Evolutionary conservation across 2,329 filamentous ascomycete species (phyloP).

Genomic region (Cladosporium cucumerinum): DNA sequence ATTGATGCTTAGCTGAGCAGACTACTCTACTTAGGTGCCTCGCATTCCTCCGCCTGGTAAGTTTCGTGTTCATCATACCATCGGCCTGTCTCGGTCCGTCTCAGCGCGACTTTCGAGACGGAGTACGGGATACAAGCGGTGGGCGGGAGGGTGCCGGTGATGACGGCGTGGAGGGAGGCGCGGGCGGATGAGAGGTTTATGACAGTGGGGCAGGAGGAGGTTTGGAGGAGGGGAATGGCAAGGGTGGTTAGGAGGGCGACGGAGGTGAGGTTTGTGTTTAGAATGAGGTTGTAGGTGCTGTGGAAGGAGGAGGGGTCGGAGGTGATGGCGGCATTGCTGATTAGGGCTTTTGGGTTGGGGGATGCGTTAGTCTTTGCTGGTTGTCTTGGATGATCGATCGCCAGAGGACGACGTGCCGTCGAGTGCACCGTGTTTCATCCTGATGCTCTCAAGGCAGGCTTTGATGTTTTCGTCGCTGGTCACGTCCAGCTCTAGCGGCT

Average conservation of each 20-base stretch:
- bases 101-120: conserved; percentile 26
- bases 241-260: conserved; percentile 37
- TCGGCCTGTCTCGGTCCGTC: neutral
- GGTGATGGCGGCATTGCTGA: conserved; percentile 42
- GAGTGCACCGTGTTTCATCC: conserved; percentile 26
- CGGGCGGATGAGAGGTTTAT: conserved; percentile 37
- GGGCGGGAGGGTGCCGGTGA: conserved; percentile 29
- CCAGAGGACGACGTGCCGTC: conserved; percentile 28
- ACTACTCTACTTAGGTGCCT: neutral
- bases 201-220: conserved; percentile 27
- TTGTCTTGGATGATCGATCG: neutral
- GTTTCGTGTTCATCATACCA: neutral
- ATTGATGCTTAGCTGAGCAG: neutral
- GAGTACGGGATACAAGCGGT: conserved; percentile 28
- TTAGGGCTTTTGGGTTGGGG: conserved; percentile 34
- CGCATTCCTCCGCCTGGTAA: neutral
- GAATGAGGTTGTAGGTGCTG: conserved; percentile 33
- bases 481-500: conserved; percentile 31
- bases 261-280: conserved; percentile 46
- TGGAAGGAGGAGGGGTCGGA: conserved; percentile 31
- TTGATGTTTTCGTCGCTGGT: conserved; percentile 29
- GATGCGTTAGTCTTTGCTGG: neutral
- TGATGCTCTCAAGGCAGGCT: conserved; percentile 23
- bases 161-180: conserved; percentile 26
- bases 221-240: conserved; percentile 31